phyloP scores from a whole-genome alignment of 108 stramenopile species.

The Pseudonitzschia delicatissima region DNA sequence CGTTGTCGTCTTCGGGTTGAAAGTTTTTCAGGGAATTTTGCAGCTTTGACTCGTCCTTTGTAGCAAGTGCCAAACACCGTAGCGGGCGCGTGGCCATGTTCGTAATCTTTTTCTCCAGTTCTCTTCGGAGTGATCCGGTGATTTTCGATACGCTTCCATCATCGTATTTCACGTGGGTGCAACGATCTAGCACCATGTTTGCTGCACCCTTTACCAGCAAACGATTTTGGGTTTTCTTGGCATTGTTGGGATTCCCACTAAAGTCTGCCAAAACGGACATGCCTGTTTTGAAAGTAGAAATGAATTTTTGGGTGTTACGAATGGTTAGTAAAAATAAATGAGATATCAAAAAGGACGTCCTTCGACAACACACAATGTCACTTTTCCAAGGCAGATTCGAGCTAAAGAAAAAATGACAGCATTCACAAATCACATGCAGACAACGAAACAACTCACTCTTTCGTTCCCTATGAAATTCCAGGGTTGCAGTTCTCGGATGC shows the following conservation, averaged over 20 bases:
- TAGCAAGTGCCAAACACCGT: constrained; percentile 91
- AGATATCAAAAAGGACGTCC: too few relatives aligned
- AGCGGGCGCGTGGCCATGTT: constrained; percentile 88
- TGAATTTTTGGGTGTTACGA: not conserved
- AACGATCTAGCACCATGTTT: constrained; percentile 88
- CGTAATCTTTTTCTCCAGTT: constrained; percentile 65
- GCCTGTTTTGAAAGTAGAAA: not conserved
- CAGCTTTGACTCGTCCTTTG: constrained; percentile 72
- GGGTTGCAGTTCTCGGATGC: constrained; percentile 78
- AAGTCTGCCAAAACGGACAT: constrained; percentile 32
- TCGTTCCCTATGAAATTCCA: constrained; percentile 91
- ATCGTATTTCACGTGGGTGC: constrained; percentile 79
- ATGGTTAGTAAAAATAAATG: too few relatives aligned
- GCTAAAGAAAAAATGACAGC: not conserved
- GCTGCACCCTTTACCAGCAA: constrained; percentile 98
- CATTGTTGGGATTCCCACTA: not conserved
- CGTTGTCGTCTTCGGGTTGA: constrained; percentile 26
- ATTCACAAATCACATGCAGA: not conserved
- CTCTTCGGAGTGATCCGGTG: constrained; percentile 54
- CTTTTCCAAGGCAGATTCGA: too few relatives aligned
- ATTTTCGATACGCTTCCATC: constrained; percentile 82
- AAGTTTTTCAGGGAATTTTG: constrained; percentile 50
- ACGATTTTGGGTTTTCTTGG: constrained; percentile 46
- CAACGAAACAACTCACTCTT: constrained; percentile 77
- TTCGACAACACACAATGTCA: too few relatives aligned